phyloP scores from a whole-genome alignment of 805 yeast species.

The Starmerella geochares region DNA sequence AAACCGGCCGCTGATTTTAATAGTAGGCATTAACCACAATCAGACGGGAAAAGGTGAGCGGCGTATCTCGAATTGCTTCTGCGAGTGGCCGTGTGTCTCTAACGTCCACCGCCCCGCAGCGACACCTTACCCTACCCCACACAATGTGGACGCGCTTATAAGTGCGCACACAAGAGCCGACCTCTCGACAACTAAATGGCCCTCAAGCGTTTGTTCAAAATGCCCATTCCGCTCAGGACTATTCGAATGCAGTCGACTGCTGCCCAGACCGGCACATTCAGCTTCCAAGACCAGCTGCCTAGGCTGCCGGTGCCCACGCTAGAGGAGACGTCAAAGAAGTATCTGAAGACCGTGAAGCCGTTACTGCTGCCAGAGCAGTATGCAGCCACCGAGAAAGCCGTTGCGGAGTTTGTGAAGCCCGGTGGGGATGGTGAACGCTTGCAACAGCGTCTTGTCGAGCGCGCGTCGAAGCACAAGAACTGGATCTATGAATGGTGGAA shows the following conservation, averaged over 20 bases:
- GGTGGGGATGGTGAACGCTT: conserved; percentile 58
- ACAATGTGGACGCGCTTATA: not conserved
- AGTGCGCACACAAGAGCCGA: not conserved
- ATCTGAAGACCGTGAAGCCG: conserved; percentile 66
- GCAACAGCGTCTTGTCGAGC: conserved; percentile 53
- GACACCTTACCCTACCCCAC: conserved; percentile 6
- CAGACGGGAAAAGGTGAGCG: too few species aligned
- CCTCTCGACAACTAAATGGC: conserved; percentile 1
- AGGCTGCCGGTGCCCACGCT: conserved; percentile 79
- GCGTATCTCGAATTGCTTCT: too few species aligned
- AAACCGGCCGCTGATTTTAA: too few species aligned
- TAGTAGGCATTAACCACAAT: too few species aligned
- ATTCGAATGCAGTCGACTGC: conserved; percentile 29
- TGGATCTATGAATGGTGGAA: conserved; percentile 95
- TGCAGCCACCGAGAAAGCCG: conserved; percentile 44
- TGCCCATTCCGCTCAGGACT: conserved; percentile 5
- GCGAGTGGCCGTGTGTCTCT: too few species aligned
- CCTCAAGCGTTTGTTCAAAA: conserved; percentile 4
- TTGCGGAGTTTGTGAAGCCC: conserved; percentile 53
- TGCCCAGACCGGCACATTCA: conserved; percentile 43
- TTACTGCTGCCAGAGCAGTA: conserved; percentile 43
- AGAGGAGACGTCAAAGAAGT: conserved; percentile 56
- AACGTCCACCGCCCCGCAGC: conserved; percentile 5
- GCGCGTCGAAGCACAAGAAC: conserved; percentile 54
- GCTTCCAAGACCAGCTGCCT: conserved; percentile 66